Base-by-base conservation (phyloP, 176 grass and related monocot species). In the Paspalum notatum region DNA sequence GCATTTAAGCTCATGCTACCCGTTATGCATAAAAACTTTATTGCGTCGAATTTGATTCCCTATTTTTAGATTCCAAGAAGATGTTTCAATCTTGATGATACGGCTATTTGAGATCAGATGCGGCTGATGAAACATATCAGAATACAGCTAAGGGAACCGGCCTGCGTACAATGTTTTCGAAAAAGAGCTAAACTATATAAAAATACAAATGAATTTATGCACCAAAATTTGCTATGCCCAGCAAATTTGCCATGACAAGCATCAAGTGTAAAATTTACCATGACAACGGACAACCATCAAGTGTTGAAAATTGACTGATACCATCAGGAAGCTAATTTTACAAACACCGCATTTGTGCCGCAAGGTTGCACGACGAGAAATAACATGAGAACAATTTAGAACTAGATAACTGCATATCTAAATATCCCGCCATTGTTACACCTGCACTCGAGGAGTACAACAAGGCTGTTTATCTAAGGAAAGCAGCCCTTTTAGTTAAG, bases 61-160 rank as follows among this genome's bases (percentile, higher is more conserved):
- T 57, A 8, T 57, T 57, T 57, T 61, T 27, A 27, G 24, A 61
- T 61, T 61, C 58, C 58, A 7, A 27, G 13, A 61, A 61, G 58
- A 61, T 61, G 27, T 61, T 61, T 61, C 58, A 61, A 61, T 61
- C 58, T 61, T 61, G 58, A 27, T 61, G 58, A 27, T 9, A 32
- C 5, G 58, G 27, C 58, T 32, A 0, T 7, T 14, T 61, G 25
- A 61, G 58, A 26, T 61, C 22, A 61, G 58, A 12, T 27, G 58
- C 12, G 22, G 58, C 32, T 32, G 32, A 61, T 61, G 11, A 61
- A 61, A 61, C 58, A 61, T 32, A 27, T 61, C 12, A 61, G 12
- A 61, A 20, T 26, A 61, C 58, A 22, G 27, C 14, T 61, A 2
- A 61, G 25, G 58, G 25, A 27, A 32, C 25, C 24, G 32, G 32